Evolutionary conservation across 163 green algal species (phyloP).

Genomic region (Picocystis sp.): DNA sequence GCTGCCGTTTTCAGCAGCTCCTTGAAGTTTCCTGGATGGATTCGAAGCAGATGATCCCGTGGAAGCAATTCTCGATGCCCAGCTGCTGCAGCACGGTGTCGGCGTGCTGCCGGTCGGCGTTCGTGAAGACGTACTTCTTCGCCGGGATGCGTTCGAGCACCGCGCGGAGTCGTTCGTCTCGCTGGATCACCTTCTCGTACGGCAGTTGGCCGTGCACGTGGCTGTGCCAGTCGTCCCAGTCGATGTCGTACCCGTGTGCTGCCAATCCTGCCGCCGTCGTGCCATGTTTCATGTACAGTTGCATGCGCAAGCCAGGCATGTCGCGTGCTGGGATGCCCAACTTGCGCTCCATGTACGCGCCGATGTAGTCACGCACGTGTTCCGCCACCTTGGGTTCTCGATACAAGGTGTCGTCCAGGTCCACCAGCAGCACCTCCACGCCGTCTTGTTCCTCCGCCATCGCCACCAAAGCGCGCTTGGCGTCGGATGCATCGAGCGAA

Average conservation of each 20-base stretch:
- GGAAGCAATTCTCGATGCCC: slow-evolving; percentile 5
- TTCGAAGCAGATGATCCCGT: slow-evolving; percentile 4
- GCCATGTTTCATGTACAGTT: slow-evolving; percentile 6
- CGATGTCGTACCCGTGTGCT: slow-evolving; percentile 3
- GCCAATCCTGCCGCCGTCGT: slow-evolving; percentile 1
- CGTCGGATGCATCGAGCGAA: too few relatives aligned
- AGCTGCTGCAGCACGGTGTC: slow-evolving; percentile 1
- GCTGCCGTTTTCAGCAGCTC: background rate
- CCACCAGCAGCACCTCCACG: background rate
- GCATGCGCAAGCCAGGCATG: background rate
- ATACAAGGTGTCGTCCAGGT: slow-evolving; percentile 7
- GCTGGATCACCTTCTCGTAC: slow-evolving; percentile 5
- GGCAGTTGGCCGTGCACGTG: background rate
- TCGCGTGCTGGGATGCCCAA: slow-evolving; percentile 3
- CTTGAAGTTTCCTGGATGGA: slow-evolving; percentile 1
- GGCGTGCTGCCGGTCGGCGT: slow-evolving; percentile 4
- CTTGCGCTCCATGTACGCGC: slow-evolving; percentile 3
- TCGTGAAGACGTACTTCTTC: slow-evolving; percentile 9
- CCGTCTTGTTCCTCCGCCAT: too few relatives aligned
- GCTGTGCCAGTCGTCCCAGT: slow-evolving; percentile 4
- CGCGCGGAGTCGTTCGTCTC: background rate
- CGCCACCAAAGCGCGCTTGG: too few relatives aligned
- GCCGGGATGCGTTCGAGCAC: slow-evolving; percentile 1
- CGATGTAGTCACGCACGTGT: slow-evolving; percentile 3
- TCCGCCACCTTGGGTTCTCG: slow-evolving; percentile 1